Base-by-base conservation (phyloP, 148 eudicot species). In the Selenicereus undatus region DNA sequence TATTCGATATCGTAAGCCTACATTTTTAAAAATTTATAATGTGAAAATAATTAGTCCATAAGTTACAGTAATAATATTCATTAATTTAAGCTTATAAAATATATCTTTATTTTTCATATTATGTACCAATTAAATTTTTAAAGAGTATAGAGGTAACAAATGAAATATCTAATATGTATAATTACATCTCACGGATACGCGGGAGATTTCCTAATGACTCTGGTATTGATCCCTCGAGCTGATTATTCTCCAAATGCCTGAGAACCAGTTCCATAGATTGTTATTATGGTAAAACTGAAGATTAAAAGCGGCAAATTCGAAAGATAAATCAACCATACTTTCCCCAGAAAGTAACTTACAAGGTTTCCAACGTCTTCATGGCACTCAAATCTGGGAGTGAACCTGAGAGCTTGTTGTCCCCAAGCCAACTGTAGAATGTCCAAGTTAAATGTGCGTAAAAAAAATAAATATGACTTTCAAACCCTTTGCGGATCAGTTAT, bases 181-280 rank as follows among this genome's bases (percentile, higher is more conserved):
- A 62, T 24, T 93, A 95, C 98, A 93, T 72, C 84, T 95, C 94
- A 35, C 71, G 87, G 45, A 95, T 90, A 29, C 79, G 86, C 75
- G 94, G 92, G 71, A 95, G 91, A 42, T 74, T 56, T 50, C 84
- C 91, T 54, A 95, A 60, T 20, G 97, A 89, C 75, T 83, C 80
- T 0, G 97, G 98, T 65, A 93, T 87, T 26, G 86, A 17, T 83
- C 98, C 98, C 84, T 90, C 83, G 14, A 95, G 76, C 77, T 91
- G 91, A 80, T 95, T 95, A 74, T 86, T 80, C 85, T 95, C 97
- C 87, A 95, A 86, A 85, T 95, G 92, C 91, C 97, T 95, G 52
- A n/a, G 14, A 45, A 76, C 18, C 66, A 79, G 5, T 1, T 22
- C 3, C 32, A 7, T 39, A 39, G 43, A 39, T 39, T 39, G 21